phyloP scores from a whole-genome alignment of 164 flowering plant genomes.

The Hamamelis virginiana region DNA sequence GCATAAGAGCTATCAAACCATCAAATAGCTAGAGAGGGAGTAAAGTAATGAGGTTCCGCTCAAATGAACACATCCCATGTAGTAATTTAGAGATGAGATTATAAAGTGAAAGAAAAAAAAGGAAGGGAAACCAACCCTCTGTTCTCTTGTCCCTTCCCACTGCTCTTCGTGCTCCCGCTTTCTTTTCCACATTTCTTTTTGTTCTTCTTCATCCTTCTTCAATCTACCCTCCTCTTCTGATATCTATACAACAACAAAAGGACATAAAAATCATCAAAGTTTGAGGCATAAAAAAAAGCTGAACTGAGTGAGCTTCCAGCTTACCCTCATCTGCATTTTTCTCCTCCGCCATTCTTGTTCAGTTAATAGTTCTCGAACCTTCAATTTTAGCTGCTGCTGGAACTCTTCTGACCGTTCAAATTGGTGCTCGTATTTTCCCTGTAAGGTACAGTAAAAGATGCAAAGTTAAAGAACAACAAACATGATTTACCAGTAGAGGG shows the following conservation, averaged over 20 bases:
- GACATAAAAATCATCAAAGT: slow-evolving; percentile 3
- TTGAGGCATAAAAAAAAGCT: not conserved
- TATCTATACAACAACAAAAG: slow-evolving; percentile 46
- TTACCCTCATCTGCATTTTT: slow-evolving; percentile 97
- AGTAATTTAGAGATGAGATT: not conserved
- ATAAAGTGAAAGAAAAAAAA: not conserved
- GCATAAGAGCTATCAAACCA: not conserved
- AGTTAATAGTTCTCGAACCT: slow-evolving; percentile 86
- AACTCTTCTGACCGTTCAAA: slow-evolving; percentile 83
- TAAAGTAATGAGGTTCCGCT: too few relatives aligned
- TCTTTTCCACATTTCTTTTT: slow-evolving; percentile 96
- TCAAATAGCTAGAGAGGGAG: not conserved
- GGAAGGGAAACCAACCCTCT: slow-evolving; percentile 62
- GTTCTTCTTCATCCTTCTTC: slow-evolving; percentile 96
- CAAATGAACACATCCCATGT: not conserved
- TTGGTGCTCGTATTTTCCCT: slow-evolving; percentile 90
- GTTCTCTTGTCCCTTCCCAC: slow-evolving; percentile 98
- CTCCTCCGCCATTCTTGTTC: slow-evolving; percentile 98
- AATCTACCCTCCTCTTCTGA: slow-evolving; percentile 97
- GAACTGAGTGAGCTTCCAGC: slow-evolving; percentile 2
- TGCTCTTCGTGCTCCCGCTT: slow-evolving; percentile 99
- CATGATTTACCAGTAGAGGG: too few relatives aligned
- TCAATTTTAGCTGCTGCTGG: slow-evolving; percentile 71
- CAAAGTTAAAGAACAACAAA: not conserved
- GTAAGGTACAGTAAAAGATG: not conserved